phyloP scores from a whole-genome alignment of 2,329 filamentous ascomycete species.

The Paracamarosporium sp. region DNA sequence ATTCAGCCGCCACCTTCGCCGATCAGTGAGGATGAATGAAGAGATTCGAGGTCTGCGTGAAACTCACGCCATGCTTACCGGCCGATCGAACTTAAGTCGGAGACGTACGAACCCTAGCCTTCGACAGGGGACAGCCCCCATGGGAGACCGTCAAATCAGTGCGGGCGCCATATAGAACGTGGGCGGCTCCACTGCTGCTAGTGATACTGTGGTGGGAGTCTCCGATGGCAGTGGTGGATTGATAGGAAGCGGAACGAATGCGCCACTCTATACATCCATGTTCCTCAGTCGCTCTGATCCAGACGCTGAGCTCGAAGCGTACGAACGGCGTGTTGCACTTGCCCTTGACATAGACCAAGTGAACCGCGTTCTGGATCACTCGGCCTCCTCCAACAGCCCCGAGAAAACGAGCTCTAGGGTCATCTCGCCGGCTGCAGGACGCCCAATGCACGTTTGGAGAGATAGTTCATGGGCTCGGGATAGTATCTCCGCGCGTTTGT shows the following conservation, averaged over 20 bases:
- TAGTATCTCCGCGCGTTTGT: slow-evolving; percentile 41
- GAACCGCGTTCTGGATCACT: slow-evolving; percentile 65
- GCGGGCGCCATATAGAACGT: slow-evolving; percentile 78
- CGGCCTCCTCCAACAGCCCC: slow-evolving; percentile 16
- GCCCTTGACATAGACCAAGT: slow-evolving; percentile 81
- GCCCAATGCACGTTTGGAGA: slow-evolving; percentile 44
- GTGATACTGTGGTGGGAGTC: slow-evolving; percentile 57
- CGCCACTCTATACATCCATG: slow-evolving; percentile 66
- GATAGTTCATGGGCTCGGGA: slow-evolving; percentile 51
- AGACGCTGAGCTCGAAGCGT: slow-evolving; percentile 70
- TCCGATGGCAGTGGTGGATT: slow-evolving; percentile 69
- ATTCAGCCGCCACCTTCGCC: slow-evolving; percentile 55
- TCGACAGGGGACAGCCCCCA: slow-evolving; percentile 27
- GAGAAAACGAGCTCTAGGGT: slow-evolving; percentile 9
- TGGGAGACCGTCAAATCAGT: slow-evolving; percentile 59
- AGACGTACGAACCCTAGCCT: slow-evolving; percentile 26
- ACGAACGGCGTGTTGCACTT: slow-evolving; percentile 76
- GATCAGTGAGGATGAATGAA: slow-evolving; percentile 39
- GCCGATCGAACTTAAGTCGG: slow-evolving; percentile 23
- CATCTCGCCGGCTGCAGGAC: slow-evolving; percentile 1
- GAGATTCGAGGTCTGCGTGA: slow-evolving; percentile 41
- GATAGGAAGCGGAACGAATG: slow-evolving; percentile 74
- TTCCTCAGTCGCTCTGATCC: slow-evolving; percentile 60
- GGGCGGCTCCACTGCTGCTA: slow-evolving; percentile 69
- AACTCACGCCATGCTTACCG: slow-evolving; percentile 35